Conservation (phyloP, 176 grass and related monocot species). For the Aegilops sharonensis region DNA sequence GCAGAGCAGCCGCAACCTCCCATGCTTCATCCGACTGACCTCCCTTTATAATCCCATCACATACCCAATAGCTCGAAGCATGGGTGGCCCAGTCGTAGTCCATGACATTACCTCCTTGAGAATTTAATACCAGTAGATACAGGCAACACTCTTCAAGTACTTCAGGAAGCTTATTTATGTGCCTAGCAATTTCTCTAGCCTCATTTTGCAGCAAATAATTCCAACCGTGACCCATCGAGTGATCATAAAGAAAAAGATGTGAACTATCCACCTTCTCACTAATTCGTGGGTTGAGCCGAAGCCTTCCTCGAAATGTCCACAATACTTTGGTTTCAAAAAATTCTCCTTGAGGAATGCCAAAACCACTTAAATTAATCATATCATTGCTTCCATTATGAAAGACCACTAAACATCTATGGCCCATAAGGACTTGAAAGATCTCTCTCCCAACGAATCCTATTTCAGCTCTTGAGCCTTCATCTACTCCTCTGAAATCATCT, state of each 20-base stretch:
- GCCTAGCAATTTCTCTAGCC: no score
- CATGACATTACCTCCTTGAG: no score
- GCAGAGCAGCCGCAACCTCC: no score
- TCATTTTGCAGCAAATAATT: no score
- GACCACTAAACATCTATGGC: fast-evolving
- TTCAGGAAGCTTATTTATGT: no score
- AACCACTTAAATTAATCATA: fast-evolving
- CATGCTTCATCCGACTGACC: no score
- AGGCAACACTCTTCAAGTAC: no score
- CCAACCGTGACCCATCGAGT: no score
- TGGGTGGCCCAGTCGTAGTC: no score
- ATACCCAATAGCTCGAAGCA: no score
- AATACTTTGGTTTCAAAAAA: neutral
- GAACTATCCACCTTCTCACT: neutral
- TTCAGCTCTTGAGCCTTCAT: neutral
- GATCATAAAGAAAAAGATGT: neutral
- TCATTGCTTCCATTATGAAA: neutral
- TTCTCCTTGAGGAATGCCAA: neutral
- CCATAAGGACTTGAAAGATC: neutral
- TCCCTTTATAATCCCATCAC: no score
- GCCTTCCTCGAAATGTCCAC: neutral
- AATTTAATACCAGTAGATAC: no score
- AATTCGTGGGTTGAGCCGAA: neutral
- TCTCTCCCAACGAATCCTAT: fast-evolving
- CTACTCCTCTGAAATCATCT: neutral